These are phyloP conservation scores for Pinus tabuliformis DNA, from an alignment of 75 land plant genomes.

Conservation along the genomic window DNA sequence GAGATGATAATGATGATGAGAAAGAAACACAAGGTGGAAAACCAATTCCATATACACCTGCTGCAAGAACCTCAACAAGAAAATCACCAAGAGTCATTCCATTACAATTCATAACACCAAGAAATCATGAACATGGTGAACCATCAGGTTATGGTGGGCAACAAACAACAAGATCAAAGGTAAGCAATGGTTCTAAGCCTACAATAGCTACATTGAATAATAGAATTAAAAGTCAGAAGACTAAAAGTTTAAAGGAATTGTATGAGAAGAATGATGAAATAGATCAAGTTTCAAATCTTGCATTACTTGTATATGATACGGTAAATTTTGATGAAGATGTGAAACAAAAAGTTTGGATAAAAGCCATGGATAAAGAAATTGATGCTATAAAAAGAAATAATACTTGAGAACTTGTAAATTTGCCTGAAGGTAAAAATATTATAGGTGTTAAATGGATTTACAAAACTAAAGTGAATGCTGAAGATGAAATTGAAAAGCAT, in stretches of 20 bases:
- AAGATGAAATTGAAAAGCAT: background rate
- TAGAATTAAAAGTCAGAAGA: background rate
- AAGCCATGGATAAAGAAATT: slow-evolving; percentile 7
- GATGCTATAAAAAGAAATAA: slow-evolving; percentile 5
- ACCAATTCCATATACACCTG: too few species aligned
- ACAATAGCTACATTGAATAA: too few species aligned
- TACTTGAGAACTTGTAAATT: slow-evolving; percentile 13
- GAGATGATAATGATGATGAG: too few species aligned
- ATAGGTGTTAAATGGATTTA: slow-evolving; percentile 1
- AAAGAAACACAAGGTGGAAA: too few species aligned
- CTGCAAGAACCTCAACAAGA: too few species aligned
- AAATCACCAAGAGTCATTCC: too few species aligned
- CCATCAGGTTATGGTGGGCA: too few species aligned
- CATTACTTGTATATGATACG: background rate
- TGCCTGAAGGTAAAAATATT: background rate
- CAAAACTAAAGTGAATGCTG: background rate
- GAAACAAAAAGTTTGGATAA: background rate
- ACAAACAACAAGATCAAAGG: too few species aligned
- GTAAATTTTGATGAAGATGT: background rate
- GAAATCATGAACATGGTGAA: too few species aligned
- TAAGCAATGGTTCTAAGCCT: too few species aligned
- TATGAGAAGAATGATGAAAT: background rate
- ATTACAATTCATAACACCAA: too few species aligned
- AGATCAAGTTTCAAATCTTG: background rate
- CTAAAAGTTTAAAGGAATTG: too few species aligned